These are phyloP conservation scores for Decorospora gaudefroyi DNA, from an alignment of 2,329 filamentous ascomycete genomes.

Conservation along the genomic window DNA sequence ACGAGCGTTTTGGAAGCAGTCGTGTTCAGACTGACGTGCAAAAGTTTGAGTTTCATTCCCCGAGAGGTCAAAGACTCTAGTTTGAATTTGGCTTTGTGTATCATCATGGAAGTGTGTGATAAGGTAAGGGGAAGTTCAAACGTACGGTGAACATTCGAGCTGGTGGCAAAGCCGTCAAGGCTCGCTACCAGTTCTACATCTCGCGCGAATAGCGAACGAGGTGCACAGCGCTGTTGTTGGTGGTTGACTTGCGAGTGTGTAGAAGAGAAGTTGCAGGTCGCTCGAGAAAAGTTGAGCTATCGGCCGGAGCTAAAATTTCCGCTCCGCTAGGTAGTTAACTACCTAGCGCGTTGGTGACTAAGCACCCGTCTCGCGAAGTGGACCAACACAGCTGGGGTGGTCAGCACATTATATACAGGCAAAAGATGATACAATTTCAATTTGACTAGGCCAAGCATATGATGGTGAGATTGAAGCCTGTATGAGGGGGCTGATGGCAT, in stretches of 20 bases:
- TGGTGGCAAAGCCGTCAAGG: constrained; percentile 1
- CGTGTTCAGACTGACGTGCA: constrained; percentile 52
- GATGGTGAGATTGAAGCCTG: background rate
- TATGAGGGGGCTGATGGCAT: constrained; percentile 3
- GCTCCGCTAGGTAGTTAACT: too few species aligned
- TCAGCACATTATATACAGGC: background rate
- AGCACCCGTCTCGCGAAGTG: constrained; percentile 6
- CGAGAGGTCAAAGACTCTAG: constrained; percentile 53
- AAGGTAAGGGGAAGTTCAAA: constrained; percentile 7
- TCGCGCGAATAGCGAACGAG: background rate
- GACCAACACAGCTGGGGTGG: background rate
- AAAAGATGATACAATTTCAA: too few species aligned
- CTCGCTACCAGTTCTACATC: constrained; percentile 1
- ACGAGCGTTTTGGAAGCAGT: constrained; percentile 11
- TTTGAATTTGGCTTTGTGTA: constrained; percentile 51
- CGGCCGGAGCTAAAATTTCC: constrained; percentile 27
- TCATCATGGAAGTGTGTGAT: constrained; percentile 44
- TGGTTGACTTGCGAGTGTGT: constrained; percentile 12
- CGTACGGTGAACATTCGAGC: constrained; percentile 19
- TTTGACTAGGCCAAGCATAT: too few species aligned
- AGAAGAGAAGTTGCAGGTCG: constrained; percentile 10
- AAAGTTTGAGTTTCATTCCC: constrained; percentile 52
- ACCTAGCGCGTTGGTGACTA: constrained; percentile 20
- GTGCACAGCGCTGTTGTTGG: constrained; percentile 1
- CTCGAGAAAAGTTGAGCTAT: constrained; percentile 20